phyloP scores from a whole-genome alignment of 495 filamentous ascomycete species.

The Talaromyces proteolyticus region DNA sequence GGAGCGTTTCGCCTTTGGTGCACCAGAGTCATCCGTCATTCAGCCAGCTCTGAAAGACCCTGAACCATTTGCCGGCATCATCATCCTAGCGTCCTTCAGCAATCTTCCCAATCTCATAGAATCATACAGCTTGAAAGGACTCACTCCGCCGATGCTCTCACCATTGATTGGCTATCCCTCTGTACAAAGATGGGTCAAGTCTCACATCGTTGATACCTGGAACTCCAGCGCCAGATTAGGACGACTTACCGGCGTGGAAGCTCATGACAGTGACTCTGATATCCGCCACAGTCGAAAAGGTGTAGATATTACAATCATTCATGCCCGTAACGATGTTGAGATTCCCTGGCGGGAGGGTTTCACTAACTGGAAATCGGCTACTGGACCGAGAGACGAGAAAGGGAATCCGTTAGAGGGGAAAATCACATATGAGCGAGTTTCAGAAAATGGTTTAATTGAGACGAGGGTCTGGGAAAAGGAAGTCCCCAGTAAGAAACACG shows the following conservation, averaged over 20 bases:
- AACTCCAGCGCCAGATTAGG: conserved; percentile 43
- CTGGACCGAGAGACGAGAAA: conserved; percentile 11
- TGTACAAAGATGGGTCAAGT: conserved; percentile 38
- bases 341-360: conserved; percentile 58
- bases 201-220: conserved; percentile 51
- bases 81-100: conserved; percentile 77
- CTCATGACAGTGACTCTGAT: conserved; percentile 11
- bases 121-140: conserved; percentile 66
- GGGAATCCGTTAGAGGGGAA: conserved; percentile 23
- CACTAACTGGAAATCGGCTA: conserved; percentile 45
- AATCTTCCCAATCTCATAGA: conserved; percentile 64
- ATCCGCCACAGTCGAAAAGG: conserved; percentile 36
- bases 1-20: conserved; percentile 57
- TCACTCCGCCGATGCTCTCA: conserved; percentile 74
- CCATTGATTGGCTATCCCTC: conserved; percentile 59
- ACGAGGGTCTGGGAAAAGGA: conserved; percentile 32
- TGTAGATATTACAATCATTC: conserved; percentile 65
- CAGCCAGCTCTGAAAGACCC: conserved; percentile 32
- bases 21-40: conserved; percentile 14
- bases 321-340: conserved; percentile 69
- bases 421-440: conserved; percentile 28
- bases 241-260: conserved; percentile 28
- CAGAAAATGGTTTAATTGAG: conserved; percentile 22
- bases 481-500: conserved; percentile 21
- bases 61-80: conserved; percentile 60